phyloP scores from a whole-genome alignment of 1,284 basidiomycete species.

The Cutaneotrichosporon cyanovorans region DNA sequence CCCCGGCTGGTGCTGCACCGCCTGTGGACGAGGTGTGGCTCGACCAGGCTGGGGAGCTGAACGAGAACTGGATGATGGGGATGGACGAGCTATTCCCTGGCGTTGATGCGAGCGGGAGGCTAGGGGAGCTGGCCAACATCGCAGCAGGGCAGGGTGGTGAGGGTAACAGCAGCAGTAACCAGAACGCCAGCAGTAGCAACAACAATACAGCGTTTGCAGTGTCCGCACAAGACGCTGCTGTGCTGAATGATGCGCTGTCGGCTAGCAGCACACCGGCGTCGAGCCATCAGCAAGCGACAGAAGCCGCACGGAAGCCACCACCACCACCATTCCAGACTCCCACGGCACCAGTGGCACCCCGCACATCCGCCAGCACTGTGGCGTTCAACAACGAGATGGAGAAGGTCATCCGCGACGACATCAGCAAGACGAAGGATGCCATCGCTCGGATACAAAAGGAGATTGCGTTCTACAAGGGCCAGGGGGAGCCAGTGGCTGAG shows the following conservation, averaged over 20 bases:
- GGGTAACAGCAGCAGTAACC: too few relatives aligned
- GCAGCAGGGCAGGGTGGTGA: slow-evolving; percentile 25
- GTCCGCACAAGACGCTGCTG: not conserved
- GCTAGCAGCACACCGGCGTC: not conserved
- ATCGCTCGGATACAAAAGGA: slow-evolving; percentile 25
- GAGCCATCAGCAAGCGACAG: too few relatives aligned
- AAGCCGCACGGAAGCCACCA: too few relatives aligned
- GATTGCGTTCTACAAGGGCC: slow-evolving; percentile 10
- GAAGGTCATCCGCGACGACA: slow-evolving; percentile 31
- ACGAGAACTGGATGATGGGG: slow-evolving; percentile 32
- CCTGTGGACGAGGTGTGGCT: not conserved
- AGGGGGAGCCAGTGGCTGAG: slow-evolving; percentile 5
- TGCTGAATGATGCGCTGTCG: not conserved
- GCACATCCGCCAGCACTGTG: slow-evolving; percentile 10
- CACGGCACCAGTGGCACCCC: not conserved
- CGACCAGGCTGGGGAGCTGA: not conserved
- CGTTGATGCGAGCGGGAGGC: slow-evolving; percentile 26
- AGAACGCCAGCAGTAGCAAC: too few relatives aligned
- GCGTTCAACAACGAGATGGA: slow-evolving; percentile 39
- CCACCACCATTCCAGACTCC: too few relatives aligned
- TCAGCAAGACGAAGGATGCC: slow-evolving; percentile 28
- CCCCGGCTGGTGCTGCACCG: slow-evolving; percentile 8
- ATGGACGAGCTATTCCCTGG: slow-evolving; percentile 34
- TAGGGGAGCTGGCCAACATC: slow-evolving; percentile 38
- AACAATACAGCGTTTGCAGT: not conserved